phyloP scores from a whole-genome alignment of 768 basidiomycete genomes.

The Suillus weaverae region DNA sequence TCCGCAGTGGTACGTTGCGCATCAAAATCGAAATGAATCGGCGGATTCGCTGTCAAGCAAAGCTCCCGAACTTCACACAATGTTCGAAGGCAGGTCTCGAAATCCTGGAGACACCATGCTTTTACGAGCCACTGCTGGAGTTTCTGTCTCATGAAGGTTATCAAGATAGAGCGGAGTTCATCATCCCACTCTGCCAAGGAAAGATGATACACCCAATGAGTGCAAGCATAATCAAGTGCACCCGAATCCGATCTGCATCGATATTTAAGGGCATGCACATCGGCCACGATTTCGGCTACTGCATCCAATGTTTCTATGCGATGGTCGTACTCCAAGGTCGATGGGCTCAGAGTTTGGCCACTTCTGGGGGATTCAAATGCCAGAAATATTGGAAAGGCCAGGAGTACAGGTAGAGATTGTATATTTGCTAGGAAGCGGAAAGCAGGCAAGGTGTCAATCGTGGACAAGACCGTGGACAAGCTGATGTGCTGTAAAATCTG shows the following conservation, averaged over 20 bases:
- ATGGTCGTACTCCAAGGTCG: too few relatives aligned
- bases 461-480: not conserved
- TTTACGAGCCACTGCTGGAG: not conserved
- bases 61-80: not conserved
- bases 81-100: not conserved
- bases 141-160: not conserved
- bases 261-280: not conserved
- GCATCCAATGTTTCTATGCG: not conserved
- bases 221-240: not conserved
- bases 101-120: not conserved
- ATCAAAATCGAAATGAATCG: not conserved
- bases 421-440: not conserved
- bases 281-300: not conserved
- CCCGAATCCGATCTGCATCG: accelerated
- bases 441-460: not conserved
- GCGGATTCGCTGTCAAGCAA: not conserved
- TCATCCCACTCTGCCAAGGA: not conserved
- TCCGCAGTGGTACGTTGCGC: not conserved
- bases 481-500: not conserved
- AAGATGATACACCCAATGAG: not conserved
- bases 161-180: not conserved
- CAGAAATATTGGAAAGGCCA: conserved; percentile 1
- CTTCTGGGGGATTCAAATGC: not conserved
- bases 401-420: not conserved
- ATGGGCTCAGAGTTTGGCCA: not conserved